phyloP scores from a whole-genome alignment of 2,329 filamentous ascomycete genomes.

The Ceratocystiopsis sp. region DNA sequence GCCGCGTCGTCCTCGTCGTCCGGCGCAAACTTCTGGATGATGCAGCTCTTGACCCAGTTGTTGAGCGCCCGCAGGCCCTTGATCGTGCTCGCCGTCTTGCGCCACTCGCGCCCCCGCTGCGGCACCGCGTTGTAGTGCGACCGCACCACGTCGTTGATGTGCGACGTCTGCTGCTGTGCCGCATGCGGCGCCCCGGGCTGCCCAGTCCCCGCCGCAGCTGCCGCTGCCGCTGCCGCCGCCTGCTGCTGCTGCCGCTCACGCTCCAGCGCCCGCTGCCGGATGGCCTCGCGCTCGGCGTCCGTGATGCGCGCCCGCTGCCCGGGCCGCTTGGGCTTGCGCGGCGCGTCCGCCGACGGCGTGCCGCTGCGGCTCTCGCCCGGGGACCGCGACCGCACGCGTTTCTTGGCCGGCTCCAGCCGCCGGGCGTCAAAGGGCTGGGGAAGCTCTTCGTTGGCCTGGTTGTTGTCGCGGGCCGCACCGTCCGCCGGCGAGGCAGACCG shows the following conservation, averaged over 20 bases:
- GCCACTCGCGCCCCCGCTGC: conserved; percentile 85
- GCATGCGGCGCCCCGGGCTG: no score
- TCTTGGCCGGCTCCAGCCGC: conserved; percentile 39
- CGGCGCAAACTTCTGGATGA: conserved; percentile 91
- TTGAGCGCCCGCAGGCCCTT: conserved; percentile 90
- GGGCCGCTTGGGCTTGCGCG: conserved; percentile 52
- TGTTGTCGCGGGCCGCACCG: conserved; percentile 6
- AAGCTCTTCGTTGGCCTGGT: conserved; percentile 22
- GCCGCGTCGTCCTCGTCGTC: conserved; percentile 51
- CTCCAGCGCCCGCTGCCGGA: conserved; percentile 40
- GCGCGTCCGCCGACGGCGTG: conserved; percentile 13
- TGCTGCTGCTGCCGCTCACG: conserved; percentile 31
- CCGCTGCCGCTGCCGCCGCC: conserved; percentile 10
- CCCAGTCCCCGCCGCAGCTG: no score
- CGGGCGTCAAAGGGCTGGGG: conserved; percentile 45
- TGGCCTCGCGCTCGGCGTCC: conserved; percentile 48
- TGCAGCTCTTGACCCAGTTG: conserved; percentile 96
- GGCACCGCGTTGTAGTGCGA: conserved; percentile 95
- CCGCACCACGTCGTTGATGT: conserved; percentile 67
- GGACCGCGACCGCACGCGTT: conserved; percentile 37
- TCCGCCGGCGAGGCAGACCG: neutral
- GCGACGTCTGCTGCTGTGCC: conserved; percentile 20
- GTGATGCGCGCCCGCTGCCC: conserved; percentile 50
- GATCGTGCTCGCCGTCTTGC: conserved; percentile 84
- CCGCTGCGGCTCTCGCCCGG: conserved; percentile 11